Evolutionary conservation across 306 rosid genomes (phyloP).

Genomic region (Hippophae rhamnoides): DNA sequence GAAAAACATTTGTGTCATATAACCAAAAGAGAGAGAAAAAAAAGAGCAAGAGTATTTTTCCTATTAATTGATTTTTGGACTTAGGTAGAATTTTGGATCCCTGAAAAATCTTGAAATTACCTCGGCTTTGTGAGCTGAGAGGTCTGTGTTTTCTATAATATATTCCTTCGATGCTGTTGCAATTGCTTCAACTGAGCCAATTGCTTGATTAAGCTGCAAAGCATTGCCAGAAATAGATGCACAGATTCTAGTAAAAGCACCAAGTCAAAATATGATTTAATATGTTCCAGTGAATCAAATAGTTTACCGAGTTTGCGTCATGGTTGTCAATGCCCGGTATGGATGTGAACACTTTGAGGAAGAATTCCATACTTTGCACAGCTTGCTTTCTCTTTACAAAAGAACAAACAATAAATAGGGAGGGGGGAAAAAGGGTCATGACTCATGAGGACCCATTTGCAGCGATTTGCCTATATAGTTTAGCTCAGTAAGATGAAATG

Average conservation of each 20-base stretch:
- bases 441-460: neutral
- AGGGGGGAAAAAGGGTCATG: neutral
- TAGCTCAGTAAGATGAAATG: conserved; percentile 1
- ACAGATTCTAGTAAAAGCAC: conserved; percentile 11
- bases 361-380: conserved; percentile 60
- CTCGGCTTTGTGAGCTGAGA: conserved; percentile 75
- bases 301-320: conserved; percentile 72
- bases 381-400: conserved; percentile 58
- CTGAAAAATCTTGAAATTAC: conserved; percentile 55
- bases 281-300: neutral
- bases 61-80: conserved; percentile 56
- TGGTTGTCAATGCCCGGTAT: conserved; percentile 72
- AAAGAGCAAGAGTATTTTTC: conserved; percentile 12
- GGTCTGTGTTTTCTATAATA: conserved; percentile 77
- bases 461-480: neutral
- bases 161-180: conserved; percentile 68
- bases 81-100: conserved; percentile 57
- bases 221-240: conserved; percentile 19
- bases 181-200: conserved; percentile 82
- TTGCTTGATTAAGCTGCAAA: conserved; percentile 72
- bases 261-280: neutral
- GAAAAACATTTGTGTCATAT: neutral
- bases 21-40: neutral
- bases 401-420: conserved; percentile 10
- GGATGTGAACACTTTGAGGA: conserved; percentile 62